Conservation (phyloP, 768 basidiomycete species). For the Paxillus rubicundulus region DNA sequence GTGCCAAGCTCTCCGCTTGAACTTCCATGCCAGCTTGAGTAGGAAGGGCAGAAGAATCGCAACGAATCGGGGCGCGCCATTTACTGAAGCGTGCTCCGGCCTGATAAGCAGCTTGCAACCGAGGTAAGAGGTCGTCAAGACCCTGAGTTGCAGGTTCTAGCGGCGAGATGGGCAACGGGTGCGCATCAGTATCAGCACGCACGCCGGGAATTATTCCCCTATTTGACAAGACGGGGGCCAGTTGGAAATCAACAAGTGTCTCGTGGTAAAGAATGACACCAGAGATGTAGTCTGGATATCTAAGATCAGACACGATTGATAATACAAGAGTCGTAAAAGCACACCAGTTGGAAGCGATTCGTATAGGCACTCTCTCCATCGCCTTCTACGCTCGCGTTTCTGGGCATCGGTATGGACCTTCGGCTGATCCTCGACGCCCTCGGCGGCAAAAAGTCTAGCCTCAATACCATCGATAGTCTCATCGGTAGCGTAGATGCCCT, state of each 20-base stretch:
- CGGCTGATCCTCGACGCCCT: slow-evolving; percentile 20
- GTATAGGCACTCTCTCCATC: slow-evolving; percentile 46
- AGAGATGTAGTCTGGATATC: slow-evolving; percentile 43
- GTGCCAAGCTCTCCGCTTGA: slow-evolving; percentile 47
- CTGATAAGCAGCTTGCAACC: slow-evolving; percentile 41
- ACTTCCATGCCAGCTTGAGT: slow-evolving; percentile 41
- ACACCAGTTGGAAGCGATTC: slow-evolving; percentile 40
- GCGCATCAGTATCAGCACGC: slow-evolving; percentile 49
- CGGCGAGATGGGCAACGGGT: slow-evolving; percentile 43
- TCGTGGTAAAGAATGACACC: slow-evolving; percentile 52
- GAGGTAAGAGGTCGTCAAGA: slow-evolving; percentile 43
- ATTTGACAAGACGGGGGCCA: slow-evolving; percentile 41
- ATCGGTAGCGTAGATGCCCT: slow-evolving; percentile 55
- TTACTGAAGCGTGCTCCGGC: slow-evolving; percentile 51
- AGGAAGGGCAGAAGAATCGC: slow-evolving; percentile 40
- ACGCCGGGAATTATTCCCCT: slow-evolving; percentile 50
- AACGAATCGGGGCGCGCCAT: slow-evolving; percentile 50
- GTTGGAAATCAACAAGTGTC: slow-evolving; percentile 48
- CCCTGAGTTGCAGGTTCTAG: slow-evolving; percentile 50
- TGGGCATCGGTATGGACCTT: slow-evolving; percentile 34
- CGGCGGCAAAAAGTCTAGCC: slow-evolving; percentile 37
- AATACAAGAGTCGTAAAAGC: slow-evolving; percentile 1
- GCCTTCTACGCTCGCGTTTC: slow-evolving; percentile 37
- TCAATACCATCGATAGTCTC: slow-evolving; percentile 46
- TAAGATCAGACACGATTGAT: neutral